phyloP scores from a whole-genome alignment of 2,329 filamentous ascomycete species.

The Phialemoniopsis sp. region DNA sequence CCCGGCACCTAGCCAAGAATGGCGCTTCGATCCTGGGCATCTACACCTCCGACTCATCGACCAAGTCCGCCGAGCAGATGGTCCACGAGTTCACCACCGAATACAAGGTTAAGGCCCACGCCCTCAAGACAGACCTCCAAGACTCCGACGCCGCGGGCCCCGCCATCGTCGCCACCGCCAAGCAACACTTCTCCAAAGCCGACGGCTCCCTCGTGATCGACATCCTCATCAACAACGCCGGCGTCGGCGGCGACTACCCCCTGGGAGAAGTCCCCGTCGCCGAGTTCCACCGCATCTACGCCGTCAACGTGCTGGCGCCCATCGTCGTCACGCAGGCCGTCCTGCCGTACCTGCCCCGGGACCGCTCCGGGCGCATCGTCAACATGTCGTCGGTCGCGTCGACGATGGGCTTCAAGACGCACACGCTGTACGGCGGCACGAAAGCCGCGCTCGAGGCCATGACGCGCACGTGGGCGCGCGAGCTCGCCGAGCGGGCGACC shows the following conservation, averaged over 20 bases:
- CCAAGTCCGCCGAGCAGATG: too few species aligned
- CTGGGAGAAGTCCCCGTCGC: constrained; percentile 5
- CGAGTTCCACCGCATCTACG: constrained; percentile 8
- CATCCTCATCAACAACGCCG: constrained; percentile 13
- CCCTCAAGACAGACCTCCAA: too few species aligned
- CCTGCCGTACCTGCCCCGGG: constrained; percentile 5
- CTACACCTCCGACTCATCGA: too few species aligned
- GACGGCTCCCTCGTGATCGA: too few species aligned
- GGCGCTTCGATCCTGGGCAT: constrained; percentile 43
- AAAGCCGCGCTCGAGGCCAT: constrained; percentile 12
- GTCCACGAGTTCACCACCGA: too few species aligned
- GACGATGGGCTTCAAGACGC: constrained; percentile 3
- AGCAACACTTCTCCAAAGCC: too few species aligned
- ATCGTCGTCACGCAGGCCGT: constrained; percentile 12
- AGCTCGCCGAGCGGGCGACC: too few species aligned
- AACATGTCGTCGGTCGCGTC: constrained; percentile 9
- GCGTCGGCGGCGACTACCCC: constrained; percentile 1
- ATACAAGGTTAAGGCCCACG: constrained; percentile 20
- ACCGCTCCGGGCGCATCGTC: constrained; percentile 10
- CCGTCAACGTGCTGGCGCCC: constrained; percentile 11
- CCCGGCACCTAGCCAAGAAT: constrained; percentile 34
- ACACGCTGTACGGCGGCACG: constrained; percentile 9
- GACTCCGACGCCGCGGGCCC: too few species aligned
- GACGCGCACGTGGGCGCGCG: constrained; percentile 11
- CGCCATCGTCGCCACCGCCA: too few species aligned